phyloP scores from a whole-genome alignment of 805 yeast genomes.

The Kockiozyma suomiensis region DNA sequence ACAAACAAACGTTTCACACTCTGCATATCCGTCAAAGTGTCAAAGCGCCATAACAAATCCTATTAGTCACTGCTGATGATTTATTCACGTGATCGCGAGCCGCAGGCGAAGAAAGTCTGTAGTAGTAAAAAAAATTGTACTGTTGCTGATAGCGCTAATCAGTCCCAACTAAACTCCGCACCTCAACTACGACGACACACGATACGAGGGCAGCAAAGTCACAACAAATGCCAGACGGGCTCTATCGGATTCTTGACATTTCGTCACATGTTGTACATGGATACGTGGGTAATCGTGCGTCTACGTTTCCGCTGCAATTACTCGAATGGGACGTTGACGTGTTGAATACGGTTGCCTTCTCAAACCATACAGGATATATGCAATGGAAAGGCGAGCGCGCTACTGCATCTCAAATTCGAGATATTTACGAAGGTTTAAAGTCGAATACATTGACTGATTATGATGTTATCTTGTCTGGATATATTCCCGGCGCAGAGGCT shows the following conservation, averaged over 20 bases:
- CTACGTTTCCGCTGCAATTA: constrained; percentile 84
- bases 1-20: too few relatives aligned
- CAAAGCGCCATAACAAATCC: too few relatives aligned
- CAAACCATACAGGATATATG: constrained; percentile 80
- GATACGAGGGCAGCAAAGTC: too few relatives aligned
- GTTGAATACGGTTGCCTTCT: constrained; percentile 82
- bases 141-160: too few relatives aligned
- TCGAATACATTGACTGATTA: constrained; percentile 52
- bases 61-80: too few relatives aligned
- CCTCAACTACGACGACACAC: too few relatives aligned
- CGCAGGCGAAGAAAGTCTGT: too few relatives aligned
- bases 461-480: constrained; percentile 76
- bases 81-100: too few relatives aligned
- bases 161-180: too few relatives aligned
- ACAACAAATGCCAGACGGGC: neutral
- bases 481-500: constrained; percentile 65
- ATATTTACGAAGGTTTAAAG: constrained; percentile 59
- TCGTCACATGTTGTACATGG: constrained; percentile 96
- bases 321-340: constrained; percentile 93
- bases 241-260: constrained; percentile 52
- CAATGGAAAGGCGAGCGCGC: constrained; percentile 53
- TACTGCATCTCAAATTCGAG: constrained; percentile 50
- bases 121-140: too few relatives aligned
- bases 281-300: constrained; percentile 89
- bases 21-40: too few relatives aligned